A percentile compares a stretch with the other conserved stretches of the same genome.
These are phyloP conservation scores for Coemansia aciculifera DNA, from an alignment of 192 early-diverging fungal genomes.

Conservation along the genomic window DNA sequence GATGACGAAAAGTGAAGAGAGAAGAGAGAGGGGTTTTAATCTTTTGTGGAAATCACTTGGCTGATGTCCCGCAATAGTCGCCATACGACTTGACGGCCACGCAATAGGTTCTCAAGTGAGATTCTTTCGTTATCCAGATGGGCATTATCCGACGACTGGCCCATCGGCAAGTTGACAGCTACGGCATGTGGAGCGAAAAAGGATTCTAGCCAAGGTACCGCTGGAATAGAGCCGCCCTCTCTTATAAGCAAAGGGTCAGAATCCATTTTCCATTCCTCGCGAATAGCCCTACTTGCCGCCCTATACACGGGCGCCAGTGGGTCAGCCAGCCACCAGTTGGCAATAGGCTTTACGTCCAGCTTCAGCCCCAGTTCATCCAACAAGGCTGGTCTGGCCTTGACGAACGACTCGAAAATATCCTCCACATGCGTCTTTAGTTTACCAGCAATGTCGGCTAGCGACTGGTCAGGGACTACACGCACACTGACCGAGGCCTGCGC, in stretches of 20 bases:
- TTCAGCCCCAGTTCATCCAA: constrained; percentile 30
- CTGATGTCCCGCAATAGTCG: constrained; percentile 46
- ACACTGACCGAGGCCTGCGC: constrained; percentile 71
- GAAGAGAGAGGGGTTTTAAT: not conserved
- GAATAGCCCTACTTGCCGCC: constrained; percentile 66
- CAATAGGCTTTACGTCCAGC: constrained; percentile 64
- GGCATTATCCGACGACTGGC: constrained; percentile 77
- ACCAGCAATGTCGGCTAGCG: constrained; percentile 60
- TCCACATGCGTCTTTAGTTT: constrained; percentile 61
- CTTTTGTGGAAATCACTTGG: constrained; percentile 15
- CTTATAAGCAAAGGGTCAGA: constrained; percentile 68
- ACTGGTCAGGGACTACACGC: constrained; percentile 76
- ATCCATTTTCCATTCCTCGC: constrained; percentile 35
- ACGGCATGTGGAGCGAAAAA: constrained; percentile 60
- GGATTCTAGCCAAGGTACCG: constrained; percentile 71
- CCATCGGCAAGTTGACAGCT: constrained; percentile 76
- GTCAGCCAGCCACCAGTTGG: constrained; percentile 79
- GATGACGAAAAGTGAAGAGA: not conserved
- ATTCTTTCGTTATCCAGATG: constrained; percentile 80
- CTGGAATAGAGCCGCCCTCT: constrained; percentile 78
- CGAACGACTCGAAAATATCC: constrained; percentile 45
- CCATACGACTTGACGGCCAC: constrained; percentile 66
- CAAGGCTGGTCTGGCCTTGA: constrained; percentile 4
- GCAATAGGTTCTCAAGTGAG: constrained; percentile 65
- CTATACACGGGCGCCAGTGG: constrained; percentile 64